phyloP scores from a whole-genome alignment of 345 rosid genomes.

The Carallia brachiata region DNA sequence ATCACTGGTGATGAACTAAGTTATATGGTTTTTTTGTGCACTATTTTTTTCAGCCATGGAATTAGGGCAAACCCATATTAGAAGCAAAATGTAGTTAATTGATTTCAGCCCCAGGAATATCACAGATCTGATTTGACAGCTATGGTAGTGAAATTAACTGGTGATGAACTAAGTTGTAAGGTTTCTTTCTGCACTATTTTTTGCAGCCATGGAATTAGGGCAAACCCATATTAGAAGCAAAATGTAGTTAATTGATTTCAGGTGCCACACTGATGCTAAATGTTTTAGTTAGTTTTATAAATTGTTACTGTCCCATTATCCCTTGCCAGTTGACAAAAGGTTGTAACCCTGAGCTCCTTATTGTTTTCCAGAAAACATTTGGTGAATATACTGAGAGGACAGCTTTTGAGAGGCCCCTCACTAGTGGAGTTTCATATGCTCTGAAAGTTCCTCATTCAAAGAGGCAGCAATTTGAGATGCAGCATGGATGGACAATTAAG shows the following conservation, averaged over 20 bases:
- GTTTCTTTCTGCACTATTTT: background rate
- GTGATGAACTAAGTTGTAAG: no score
- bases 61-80: background rate
- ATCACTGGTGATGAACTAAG: no score
- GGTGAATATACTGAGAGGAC: constrained; percentile 92
- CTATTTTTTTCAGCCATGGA: background rate
- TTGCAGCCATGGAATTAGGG: background rate
- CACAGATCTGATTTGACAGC: background rate
- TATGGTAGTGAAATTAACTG: no score
- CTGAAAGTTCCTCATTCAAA: constrained; percentile 79
- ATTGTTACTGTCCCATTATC: background rate
- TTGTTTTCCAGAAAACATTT: constrained; percentile 68
- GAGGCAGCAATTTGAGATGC: constrained; percentile 80
- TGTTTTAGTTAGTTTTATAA: background rate
- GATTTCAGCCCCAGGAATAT: background rate
- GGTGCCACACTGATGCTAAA: background rate
- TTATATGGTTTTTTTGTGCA: background rate
- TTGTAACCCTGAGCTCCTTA: constrained; percentile 10
- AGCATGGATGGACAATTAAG: constrained; percentile 75
- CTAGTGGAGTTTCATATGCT: constrained; percentile 99
- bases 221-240: background rate
- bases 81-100: background rate
- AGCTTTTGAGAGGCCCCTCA: constrained; percentile 93
- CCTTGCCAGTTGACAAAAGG: background rate
- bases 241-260: background rate